Base-by-base conservation (phyloP, 176 grass and related monocot species). In the Triticum aestivum region DNA sequence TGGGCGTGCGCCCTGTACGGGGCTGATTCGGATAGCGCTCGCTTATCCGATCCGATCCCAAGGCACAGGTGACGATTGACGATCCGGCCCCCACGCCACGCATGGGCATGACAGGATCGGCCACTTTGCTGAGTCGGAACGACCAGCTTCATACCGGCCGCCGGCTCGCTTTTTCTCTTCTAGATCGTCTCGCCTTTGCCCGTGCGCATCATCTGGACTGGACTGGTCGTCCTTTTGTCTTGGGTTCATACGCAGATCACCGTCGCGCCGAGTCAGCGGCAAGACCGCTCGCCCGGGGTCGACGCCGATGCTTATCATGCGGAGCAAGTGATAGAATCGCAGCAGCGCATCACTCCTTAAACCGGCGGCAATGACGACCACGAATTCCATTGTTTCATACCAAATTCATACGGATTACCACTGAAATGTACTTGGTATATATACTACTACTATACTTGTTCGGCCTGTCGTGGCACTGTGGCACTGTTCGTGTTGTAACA, bases 161-260 rank as follows among this genome's bases (percentile, higher is more conserved):
- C 0, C 58, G 14, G 1, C 17, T 20, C 0, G 32, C 41, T 82
- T 14, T 14, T 82, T 20, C 34, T 61, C 23, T 77, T 83, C 86
- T 69, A 61, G 62, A 88, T 13, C 44, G 62, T 41, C 20, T 30
- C 30, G 20, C 47, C 62, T 59, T 37, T 75, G 45, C 72, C 65
- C 79, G 79, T 68, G 86, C 45, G 80, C 80, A 47, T 78, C 80
- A 20, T 9, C 51, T 37, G 39, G 37, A 49, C 52, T 8, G 11
- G 37, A 49, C 52, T 8, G 11, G 26, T 15, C 35, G 2, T 8
- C n/a, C 3, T 68, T 15, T 26, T 37, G 21, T 79, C 34, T 26
- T 8, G 11, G 77, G 58, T 64, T 64, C n/a, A 42, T 15, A 62
- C 45, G 20, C 11, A 30, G 1, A 21, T 78, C 73, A 11, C 49